Base-by-base conservation (phyloP, 805 yeast species). In the Wickerhamiella musiphila region DNA sequence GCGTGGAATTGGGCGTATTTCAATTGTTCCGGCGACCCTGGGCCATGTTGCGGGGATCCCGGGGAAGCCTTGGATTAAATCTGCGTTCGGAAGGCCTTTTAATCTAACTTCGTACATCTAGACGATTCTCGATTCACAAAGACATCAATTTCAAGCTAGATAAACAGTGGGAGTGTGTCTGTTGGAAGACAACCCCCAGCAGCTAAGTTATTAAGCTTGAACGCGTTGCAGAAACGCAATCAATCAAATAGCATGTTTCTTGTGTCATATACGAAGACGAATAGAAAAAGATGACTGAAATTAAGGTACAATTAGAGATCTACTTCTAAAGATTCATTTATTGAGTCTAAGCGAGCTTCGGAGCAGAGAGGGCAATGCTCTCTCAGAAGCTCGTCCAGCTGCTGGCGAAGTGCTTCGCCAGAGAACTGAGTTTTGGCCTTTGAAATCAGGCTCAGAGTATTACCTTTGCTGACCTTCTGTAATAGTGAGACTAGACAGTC, bases 341-440 rank as follows among this genome's bases (percentile, higher is more conserved):
- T 63, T 11, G 66, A 63, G 31, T 69, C 73, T 35, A 84, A 71
- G 47, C 69, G 74, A 31, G 70, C 57, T 31, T 77, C 92, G 36
- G 81, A 73, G 51, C 94, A 83, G 8, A 81, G 53, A 6, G 73
- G 66, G 52, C 95, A 83, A 40, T 71, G 77, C 15, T 65, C 63
- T 0, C 70, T 57, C 15, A 79, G 51, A n/a, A 77, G 42, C 1
- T 58, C 56, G 44, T 78, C 84, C 26, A 81, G 61, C 36, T n/a
- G n/a, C n/a, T n/a, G n/a, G n/a, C n/a, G n/a, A n/a, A n/a, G n/a
- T n/a, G n/a, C n/a, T n/a, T n/a, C n/a, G n/a, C n/a, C n/a, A n/a
- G n/a, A n/a, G n/a, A n/a, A n/a, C n/a, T n/a, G n/a, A n/a, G n/a
- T n/a, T n/a, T n/a, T n/a, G n/a, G n/a, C n/a, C n/a, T n/a, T n/a